A percentile compares a stretch with the other conserved stretches of the same genome.
Evolutionary conservation across 495 filamentous ascomycete genomes (phyloP).

Genomic region (Hypoxylon fuscum): DNA sequence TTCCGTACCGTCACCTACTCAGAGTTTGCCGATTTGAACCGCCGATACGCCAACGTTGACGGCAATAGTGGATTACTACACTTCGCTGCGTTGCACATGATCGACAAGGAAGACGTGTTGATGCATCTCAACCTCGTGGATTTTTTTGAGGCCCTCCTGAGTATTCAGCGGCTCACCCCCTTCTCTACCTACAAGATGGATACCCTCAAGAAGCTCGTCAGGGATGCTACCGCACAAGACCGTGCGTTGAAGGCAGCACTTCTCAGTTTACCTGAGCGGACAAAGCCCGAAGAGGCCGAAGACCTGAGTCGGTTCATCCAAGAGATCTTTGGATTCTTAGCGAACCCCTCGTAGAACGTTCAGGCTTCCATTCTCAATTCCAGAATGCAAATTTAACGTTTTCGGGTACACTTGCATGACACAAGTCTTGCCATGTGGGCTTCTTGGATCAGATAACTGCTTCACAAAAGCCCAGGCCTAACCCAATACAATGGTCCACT

Average conservation of each 20-base stretch:
- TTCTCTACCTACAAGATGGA: conserved; percentile 51
- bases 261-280: conserved; percentile 52
- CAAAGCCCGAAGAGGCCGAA: conserved; percentile 54
- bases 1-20: conserved; percentile 68
- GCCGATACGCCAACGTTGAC: conserved; percentile 54
- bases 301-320: conserved; percentile 50
- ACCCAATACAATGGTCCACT: conserved; percentile 2
- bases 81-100: conserved; percentile 78
- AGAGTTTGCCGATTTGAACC: conserved; percentile 68
- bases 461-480: conserved; percentile 9
- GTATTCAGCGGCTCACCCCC: conserved; percentile 58
- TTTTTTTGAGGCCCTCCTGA: conserved; percentile 75
- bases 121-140: conserved; percentile 83
- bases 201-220: conserved; percentile 49
- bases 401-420: conserved; percentile 20
- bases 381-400: neutral
- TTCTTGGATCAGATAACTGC: conserved; percentile 5
- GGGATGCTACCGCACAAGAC: conserved; percentile 52
- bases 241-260: conserved; percentile 51
- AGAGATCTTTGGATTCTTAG: conserved; percentile 40
- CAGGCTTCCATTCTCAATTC: neutral
- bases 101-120: conserved; percentile 75
- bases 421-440: conserved; percentile 10
- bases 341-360: too few species aligned
- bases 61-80: conserved; percentile 69